These are phyloP conservation scores for Hymenoscyphus scutula DNA, from an alignment of 2,329 filamentous ascomycete species.

Conservation along the genomic window DNA sequence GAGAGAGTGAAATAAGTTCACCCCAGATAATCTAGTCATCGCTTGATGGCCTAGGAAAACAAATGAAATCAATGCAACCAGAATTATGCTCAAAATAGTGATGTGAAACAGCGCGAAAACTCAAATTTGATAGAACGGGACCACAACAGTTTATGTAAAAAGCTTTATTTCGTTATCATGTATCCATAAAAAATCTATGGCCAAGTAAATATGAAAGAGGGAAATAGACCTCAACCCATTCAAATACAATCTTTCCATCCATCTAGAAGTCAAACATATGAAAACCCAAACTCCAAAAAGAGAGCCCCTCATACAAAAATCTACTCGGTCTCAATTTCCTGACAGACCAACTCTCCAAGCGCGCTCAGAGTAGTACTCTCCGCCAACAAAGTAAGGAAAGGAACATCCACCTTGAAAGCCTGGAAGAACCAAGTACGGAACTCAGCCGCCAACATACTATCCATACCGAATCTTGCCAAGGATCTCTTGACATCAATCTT, in stretches of 20 bases:
- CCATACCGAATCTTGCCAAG: conserved; percentile 39
- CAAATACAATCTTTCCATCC: too few species aligned
- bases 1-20: too few species aligned
- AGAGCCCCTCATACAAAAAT: neutral
- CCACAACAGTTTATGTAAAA: too few species aligned
- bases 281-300: neutral
- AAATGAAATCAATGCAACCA: too few species aligned
- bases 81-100: too few species aligned
- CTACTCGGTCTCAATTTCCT: neutral
- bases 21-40: too few species aligned
- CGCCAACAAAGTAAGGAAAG: conserved; percentile 31
- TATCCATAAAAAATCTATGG: neutral
- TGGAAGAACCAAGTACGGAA: conserved; percentile 40
- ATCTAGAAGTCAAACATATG: neutral
- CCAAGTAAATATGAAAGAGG: neutral
- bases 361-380: conserved; percentile 10
- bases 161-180: neutral
- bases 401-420: conserved; percentile 37
- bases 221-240: neutral
- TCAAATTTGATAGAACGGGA: too few species aligned
- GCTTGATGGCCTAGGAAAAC: too few species aligned
- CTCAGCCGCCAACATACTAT: conserved; percentile 43
- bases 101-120: too few species aligned
- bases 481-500: conserved; percentile 26
- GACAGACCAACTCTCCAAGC: conserved; percentile 5